Conservation (phyloP, 257 asterid species). For the Solanum gracilifrons region DNA sequence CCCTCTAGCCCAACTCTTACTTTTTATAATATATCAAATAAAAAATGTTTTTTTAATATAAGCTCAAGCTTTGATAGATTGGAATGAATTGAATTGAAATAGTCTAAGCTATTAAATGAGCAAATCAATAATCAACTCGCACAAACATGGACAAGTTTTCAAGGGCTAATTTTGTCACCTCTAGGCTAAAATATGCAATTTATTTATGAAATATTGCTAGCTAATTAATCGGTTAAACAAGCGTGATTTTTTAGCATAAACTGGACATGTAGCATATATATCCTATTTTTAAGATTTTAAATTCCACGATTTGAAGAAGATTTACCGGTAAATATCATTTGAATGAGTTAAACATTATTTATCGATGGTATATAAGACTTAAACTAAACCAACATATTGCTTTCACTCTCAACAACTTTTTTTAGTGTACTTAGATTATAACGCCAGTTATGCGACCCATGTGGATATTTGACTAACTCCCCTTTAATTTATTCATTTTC, state of each 20-base stretch:
- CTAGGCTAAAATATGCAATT: background rate
- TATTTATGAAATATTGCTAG: background rate
- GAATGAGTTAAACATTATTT: background rate
- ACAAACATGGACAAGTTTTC: background rate
- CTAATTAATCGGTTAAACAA: background rate
- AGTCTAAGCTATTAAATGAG: background rate
- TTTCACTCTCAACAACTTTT: background rate
- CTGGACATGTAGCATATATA: background rate
- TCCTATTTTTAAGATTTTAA: background rate
- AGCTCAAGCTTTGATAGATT: background rate
- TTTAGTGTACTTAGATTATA: background rate
- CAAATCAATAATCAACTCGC: no score
- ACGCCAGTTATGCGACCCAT: background rate
- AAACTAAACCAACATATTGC: background rate
- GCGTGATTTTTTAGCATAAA: background rate
- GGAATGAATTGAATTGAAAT: no score
- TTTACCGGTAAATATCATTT: background rate
- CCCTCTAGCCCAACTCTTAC: background rate
- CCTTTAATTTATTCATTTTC: no score
- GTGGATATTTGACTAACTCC: background rate
- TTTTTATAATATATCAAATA: background rate
- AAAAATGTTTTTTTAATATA: no score
- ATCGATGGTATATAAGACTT: background rate
- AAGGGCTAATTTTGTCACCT: background rate
- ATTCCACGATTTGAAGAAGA: background rate